Evolutionary conservation across 768 basidiomycete genomes (phyloP), one percentile per base, ranked within the genome.

Genomic region (Tricholoma furcatifolium): DNA sequence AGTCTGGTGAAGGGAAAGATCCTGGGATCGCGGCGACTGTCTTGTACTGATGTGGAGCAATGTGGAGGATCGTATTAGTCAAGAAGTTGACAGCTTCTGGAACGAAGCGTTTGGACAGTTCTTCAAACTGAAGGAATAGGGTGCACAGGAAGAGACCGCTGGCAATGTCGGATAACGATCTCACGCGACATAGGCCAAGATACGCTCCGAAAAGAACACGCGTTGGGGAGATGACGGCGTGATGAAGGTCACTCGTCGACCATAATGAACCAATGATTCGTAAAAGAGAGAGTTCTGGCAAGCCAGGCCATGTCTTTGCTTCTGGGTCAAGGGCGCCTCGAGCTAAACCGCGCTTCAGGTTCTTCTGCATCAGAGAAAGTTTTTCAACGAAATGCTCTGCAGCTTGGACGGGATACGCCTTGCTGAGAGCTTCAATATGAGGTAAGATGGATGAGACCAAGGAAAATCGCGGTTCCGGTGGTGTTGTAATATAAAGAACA

Each of bases 211-310:
- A 90, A 50, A 98, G 79, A 15, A 98, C 71, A 45, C 93, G 82
- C 0, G 94, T 81, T 0, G 94, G 92, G 0, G 91, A 89, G 17
- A 93, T 74, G 42, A 98, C 93, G 0, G 85, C 82, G 68, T 99
- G 95, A 47, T 86, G 87, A 70, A 96, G 80, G 70, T 99, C 97
- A 65, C 93, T 96, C 2, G 94, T 93, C 3, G 94, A 89, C 95
- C 95, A 99, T 32, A 90, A 73, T 12, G 77, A 71, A 3, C 93
- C 93, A 46, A 92, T 80, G 35, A 94, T 67, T 20, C 94, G 84
- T 27, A 98, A 74, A 2, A 99, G 74, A 0, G 80, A 74, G 17
- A 99, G 76, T 67, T 99, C 97, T 4, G 92, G 71, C 3, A 85
- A 67, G 24, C 88, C 87, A 6, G 97, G 96, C 87, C 92, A 98